phyloP scores from a whole-genome alignment of 2,329 filamentous ascomycete species.

The Ceratocystis diversiconidia region DNA sequence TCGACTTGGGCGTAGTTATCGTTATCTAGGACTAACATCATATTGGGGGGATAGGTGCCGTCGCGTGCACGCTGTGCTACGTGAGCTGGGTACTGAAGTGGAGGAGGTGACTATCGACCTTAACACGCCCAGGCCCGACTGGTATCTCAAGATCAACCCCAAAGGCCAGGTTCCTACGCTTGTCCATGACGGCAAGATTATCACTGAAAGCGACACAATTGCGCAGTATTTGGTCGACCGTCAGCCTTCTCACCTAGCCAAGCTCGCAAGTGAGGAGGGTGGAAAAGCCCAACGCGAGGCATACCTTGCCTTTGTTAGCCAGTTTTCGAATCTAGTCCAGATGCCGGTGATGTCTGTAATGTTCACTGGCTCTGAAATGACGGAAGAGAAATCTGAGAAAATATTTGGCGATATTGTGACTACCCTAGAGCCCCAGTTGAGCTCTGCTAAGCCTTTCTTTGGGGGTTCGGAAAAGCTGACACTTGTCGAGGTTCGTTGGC shows the following conservation, averaged over 20 bases:
- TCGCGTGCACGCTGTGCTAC: constrained; percentile 57
- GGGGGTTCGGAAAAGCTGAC: constrained; percentile 51
- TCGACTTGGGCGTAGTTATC: too few relatives aligned
- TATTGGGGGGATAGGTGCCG: constrained; percentile 29
- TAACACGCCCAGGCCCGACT: constrained; percentile 49
- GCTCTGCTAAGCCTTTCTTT: constrained; percentile 44
- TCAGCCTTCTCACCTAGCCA: constrained; percentile 53
- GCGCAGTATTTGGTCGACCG: constrained; percentile 55
- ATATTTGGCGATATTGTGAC: constrained; percentile 43
- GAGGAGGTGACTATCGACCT: constrained; percentile 64
- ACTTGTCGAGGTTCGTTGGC: constrained; percentile 34
- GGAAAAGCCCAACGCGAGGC: constrained; percentile 49
- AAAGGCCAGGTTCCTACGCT: constrained; percentile 63
- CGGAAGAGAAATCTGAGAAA: constrained; percentile 26
- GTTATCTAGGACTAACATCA: background rate
- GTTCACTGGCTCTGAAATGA: constrained; percentile 34
- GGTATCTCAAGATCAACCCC: constrained; percentile 66
- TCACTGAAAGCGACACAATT: constrained; percentile 63
- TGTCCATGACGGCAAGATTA: constrained; percentile 49
- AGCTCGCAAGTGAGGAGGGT: constrained; percentile 36
- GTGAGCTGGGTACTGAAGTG: constrained; percentile 50
- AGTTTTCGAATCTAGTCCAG: constrained; percentile 49
- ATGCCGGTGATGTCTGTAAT: constrained; percentile 21
- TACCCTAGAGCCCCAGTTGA: constrained; percentile 59
- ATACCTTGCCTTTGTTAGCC: constrained; percentile 58